Conservation (phyloP, 2,329 filamentous ascomycete genomes). For the Botrytis fragariae region DNA sequence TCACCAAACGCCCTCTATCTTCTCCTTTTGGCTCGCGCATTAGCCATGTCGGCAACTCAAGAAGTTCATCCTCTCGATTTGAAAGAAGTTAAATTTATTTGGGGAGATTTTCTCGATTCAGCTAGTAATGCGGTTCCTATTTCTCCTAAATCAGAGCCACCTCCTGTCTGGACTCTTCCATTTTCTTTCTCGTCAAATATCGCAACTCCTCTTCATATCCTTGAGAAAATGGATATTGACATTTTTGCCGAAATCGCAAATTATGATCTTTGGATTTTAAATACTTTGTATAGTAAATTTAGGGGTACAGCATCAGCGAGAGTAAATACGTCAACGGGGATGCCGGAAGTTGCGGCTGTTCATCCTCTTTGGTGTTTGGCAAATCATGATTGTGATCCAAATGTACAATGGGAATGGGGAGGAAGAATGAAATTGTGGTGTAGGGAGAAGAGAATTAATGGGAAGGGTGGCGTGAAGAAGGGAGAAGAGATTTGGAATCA, state of each 20-base stretch:
- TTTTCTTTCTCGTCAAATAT: slow-evolving; percentile 78
- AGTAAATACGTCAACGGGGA: slow-evolving; percentile 71
- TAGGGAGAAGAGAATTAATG: slow-evolving; percentile 56
- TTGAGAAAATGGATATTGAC: slow-evolving; percentile 83
- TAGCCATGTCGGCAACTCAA: slow-evolving; percentile 63
- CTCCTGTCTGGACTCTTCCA: slow-evolving; percentile 65
- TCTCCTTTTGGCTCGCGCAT: slow-evolving; percentile 57
- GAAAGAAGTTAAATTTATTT: slow-evolving; percentile 63
- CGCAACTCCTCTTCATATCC: slow-evolving; percentile 69
- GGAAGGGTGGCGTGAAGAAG: slow-evolving; percentile 62
- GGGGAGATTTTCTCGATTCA: slow-evolving; percentile 62
- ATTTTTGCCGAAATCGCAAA: slow-evolving; percentile 58
- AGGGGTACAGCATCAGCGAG: slow-evolving; percentile 87
- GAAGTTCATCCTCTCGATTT: slow-evolving; percentile 62
- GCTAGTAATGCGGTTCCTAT: slow-evolving; percentile 53
- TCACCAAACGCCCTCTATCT: slow-evolving; percentile 62
- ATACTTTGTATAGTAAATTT: slow-evolving; percentile 91
- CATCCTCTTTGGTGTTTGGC: slow-evolving; percentile 95
- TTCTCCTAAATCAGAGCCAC: slow-evolving; percentile 54
- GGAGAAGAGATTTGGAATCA: slow-evolving; percentile 90
- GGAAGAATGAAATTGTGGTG: slow-evolving; percentile 71
- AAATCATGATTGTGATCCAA: slow-evolving; percentile 94
- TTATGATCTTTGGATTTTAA: slow-evolving; percentile 80
- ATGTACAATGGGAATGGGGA: slow-evolving; percentile 92
- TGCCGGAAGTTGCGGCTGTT: slow-evolving; percentile 88